phyloP scores from a whole-genome alignment of 2,329 filamentous ascomycete genomes.

The Fusarium begoniae region DNA sequence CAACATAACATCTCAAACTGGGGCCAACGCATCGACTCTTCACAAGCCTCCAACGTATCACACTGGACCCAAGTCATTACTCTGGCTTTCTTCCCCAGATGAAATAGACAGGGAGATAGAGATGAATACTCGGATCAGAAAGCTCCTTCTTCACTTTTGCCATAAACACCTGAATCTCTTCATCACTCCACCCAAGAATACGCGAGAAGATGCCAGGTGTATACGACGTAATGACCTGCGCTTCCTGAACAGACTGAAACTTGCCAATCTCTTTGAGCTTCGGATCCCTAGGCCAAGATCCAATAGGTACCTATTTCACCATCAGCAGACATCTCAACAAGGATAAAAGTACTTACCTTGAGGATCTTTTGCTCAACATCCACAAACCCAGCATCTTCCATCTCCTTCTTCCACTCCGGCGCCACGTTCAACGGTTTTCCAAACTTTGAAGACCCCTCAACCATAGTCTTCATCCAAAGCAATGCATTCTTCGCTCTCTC shows the following conservation, averaged over 20 bases:
- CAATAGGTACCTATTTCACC: not conserved
- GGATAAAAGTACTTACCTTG: not conserved
- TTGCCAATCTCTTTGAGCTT: conserved; percentile 28
- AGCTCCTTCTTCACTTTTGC: conserved; percentile 34
- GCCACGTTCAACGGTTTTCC: conserved; percentile 9
- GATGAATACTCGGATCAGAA: conserved; percentile 23
- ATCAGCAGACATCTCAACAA: not conserved
- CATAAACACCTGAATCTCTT: conserved; percentile 34
- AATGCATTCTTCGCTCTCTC: not conserved
- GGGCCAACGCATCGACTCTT: too few relatives aligned
- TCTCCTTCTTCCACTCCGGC: conserved; percentile 1
- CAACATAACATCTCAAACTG: too few relatives aligned
- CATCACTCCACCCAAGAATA: conserved; percentile 31
- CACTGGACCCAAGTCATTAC: accelerated
- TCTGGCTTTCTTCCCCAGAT: conserved; percentile 34
- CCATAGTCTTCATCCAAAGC: conserved; percentile 8
- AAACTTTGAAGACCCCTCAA: not conserved
- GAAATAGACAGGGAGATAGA: conserved; percentile 33
- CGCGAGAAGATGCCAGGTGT: conserved; percentile 31
- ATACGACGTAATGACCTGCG: conserved; percentile 30
- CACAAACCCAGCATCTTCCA: conserved; percentile 12
- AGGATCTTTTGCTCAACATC: conserved; percentile 10
- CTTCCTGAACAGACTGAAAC: conserved; percentile 23
- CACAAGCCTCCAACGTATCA: accelerated
- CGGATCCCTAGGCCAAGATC: conserved; percentile 15